Evolutionary conservation across 257 asterid species (phyloP).

Genomic region (Scutellaria barbata): DNA sequence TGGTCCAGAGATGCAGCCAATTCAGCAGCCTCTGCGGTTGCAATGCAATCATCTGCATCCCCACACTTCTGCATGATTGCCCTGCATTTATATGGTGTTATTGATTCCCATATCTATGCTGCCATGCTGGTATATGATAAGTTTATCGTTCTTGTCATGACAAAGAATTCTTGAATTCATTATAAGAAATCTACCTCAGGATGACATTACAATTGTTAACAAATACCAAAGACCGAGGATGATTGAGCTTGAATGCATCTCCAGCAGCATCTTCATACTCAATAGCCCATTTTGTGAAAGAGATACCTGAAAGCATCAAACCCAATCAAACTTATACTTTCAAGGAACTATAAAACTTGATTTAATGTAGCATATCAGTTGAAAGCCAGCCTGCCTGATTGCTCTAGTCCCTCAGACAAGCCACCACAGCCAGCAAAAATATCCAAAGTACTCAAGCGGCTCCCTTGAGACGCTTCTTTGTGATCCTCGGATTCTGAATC

Average conservation of each 20-base stretch:
- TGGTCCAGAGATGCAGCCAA: conserved; percentile 61
- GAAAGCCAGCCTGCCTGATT: conserved; percentile 61
- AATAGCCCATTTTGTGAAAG: conserved; percentile 92
- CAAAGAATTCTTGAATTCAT: conserved; percentile 9
- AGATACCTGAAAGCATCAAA: conserved; percentile 55
- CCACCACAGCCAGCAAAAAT: conserved; percentile 99
- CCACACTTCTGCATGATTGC: conserved; percentile 91
- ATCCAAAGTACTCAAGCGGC: conserved; percentile 70
- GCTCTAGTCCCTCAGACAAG: conserved; percentile 83
- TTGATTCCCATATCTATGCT: not conserved
- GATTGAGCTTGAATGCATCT: conserved; percentile 90
- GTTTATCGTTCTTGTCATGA: not conserved
- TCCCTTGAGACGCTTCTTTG: conserved; percentile 23
- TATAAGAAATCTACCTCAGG: conserved; percentile 59
- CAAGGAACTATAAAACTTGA: conserved; percentile 27
- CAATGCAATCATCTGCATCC: conserved; percentile 84
- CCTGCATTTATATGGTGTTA: conserved; percentile 53
- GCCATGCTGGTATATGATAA: conserved; percentile 8
- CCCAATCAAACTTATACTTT: conserved; percentile 19
- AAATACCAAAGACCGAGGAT: conserved; percentile 76
- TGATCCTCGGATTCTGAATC: conserved; percentile 46
- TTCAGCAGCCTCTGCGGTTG: conserved; percentile 90
- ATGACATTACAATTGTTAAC: conserved; percentile 90
- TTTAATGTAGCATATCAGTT: conserved; percentile 12
- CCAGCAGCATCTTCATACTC: conserved; percentile 96